Evolutionary conservation across 2,329 filamentous ascomycete species (phyloP).

Genomic region (Madurella fahalii): DNA sequence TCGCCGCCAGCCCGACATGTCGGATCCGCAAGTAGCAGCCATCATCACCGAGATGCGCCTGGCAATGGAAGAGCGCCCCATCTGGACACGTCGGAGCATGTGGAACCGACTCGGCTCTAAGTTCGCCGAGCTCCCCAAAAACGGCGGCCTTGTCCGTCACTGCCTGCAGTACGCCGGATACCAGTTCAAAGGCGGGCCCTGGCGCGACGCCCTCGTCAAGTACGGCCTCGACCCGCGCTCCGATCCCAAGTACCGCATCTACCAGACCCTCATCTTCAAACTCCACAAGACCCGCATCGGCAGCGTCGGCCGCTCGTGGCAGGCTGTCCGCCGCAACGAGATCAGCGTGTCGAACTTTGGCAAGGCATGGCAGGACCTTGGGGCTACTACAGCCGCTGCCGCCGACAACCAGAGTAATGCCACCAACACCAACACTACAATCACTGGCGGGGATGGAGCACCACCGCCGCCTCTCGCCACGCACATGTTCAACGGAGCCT

Average conservation of each 20-base stretch:
- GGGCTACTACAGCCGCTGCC: conserved; percentile 6
- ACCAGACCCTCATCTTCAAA: conserved; percentile 88
- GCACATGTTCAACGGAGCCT: conserved; percentile 80
- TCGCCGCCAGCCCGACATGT: conserved; percentile 52
- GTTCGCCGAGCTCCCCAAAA: conserved; percentile 34
- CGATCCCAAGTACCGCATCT: conserved; percentile 71
- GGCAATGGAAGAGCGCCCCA: conserved; percentile 68
- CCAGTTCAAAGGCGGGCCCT: conserved; percentile 88
- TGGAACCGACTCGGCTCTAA: conserved; percentile 61
- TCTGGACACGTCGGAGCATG: conserved; percentile 82
- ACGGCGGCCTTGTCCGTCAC: conserved; percentile 61
- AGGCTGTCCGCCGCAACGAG: conserved; percentile 41
- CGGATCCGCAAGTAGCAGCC: conserved; percentile 57
- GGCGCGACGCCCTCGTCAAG: conserved; percentile 79
- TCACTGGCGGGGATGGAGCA: too few relatives aligned
- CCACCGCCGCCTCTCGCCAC: conserved; percentile 32
- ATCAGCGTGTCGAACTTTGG: conserved; percentile 26
- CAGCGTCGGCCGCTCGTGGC: conserved; percentile 46
- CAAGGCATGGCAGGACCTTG: conserved; percentile 28
- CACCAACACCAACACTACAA: conserved; percentile 10
- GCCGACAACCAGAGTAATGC: neutral
- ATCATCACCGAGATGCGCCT: conserved; percentile 61
- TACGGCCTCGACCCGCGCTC: conserved; percentile 83
- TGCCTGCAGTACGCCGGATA: conserved; percentile 83
- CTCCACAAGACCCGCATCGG: conserved; percentile 52